phyloP scores from a whole-genome alignment of 331 rosid species.

The Pyrus hybrid region DNA sequence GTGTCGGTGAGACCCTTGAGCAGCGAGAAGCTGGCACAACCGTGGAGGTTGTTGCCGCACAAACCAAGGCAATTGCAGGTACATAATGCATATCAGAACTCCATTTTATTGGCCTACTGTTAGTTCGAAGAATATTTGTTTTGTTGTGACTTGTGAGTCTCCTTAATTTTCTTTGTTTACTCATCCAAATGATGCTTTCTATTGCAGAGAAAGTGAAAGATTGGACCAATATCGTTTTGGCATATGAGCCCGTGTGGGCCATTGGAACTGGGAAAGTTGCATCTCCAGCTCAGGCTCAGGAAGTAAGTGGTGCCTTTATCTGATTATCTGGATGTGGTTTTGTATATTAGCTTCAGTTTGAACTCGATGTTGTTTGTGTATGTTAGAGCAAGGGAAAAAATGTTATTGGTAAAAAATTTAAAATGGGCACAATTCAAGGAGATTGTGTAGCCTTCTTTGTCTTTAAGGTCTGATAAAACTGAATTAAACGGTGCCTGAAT shows the following conservation, averaged over 20 bases:
- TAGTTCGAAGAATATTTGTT: neutral
- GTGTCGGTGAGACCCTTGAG: constrained; percentile 97
- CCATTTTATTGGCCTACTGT: neutral
- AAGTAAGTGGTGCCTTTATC: constrained; percentile 32
- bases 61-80: constrained; percentile 98
- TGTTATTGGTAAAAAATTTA: neutral
- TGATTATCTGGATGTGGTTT: neutral
- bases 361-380: neutral
- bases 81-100: constrained; percentile 19
- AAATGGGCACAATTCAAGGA: neutral
- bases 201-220: constrained; percentile 23
- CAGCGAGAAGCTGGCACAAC: constrained; percentile 91
- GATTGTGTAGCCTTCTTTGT: neutral
- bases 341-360: neutral
- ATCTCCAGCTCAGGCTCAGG: constrained; percentile 89
- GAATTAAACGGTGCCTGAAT: neutral
- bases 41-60: constrained; percentile 64
- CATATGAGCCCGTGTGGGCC: constrained; percentile 60
- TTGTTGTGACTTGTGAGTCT: neutral
- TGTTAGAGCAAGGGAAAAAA: neutral
- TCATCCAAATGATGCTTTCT: constrained; percentile 18
- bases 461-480: neutral
- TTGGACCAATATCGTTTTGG: constrained; percentile 40
- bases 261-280: constrained; percentile 65
- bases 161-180: neutral